These are phyloP conservation scores for Eucalyptus pauciflora DNA, from an alignment of 345 rosid species.

Conservation along the genomic window DNA sequence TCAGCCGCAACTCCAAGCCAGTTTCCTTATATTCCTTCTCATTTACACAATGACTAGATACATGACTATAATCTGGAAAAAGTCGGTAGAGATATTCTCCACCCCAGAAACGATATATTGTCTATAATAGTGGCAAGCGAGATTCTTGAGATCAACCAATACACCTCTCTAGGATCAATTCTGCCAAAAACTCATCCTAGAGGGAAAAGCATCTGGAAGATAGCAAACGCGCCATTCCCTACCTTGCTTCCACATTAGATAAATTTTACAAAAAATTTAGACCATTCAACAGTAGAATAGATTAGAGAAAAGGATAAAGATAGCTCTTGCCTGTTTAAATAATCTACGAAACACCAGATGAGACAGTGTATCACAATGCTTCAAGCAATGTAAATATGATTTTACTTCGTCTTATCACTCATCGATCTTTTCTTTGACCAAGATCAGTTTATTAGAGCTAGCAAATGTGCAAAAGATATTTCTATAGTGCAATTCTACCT, in stretches of 20 bases:
- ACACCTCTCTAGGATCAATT: not conserved
- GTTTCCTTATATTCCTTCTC: not conserved
- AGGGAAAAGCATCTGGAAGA: not conserved
- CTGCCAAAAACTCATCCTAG: not conserved
- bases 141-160: not conserved
- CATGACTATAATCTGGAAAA: not conserved
- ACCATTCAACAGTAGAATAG: not conserved
- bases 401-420: not conserved
- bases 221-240: not conserved
- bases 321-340: not conserved
- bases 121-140: not conserved
- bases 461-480: not conserved
- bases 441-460: not conserved
- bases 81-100: not conserved
- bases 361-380: not conserved
- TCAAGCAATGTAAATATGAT: not conserved
- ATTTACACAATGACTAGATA: not conserved
- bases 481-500: constrained; percentile 35
- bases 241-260: not conserved
- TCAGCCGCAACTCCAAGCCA: not conserved
- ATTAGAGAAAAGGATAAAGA: not conserved
- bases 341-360: not conserved
- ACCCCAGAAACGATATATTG: not conserved
- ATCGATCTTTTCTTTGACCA: not conserved
- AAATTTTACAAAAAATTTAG: not conserved